These are phyloP conservation scores for Coemansia sp. DNA, from an alignment of 192 early-diverging fungal species.

Conservation along the genomic window DNA sequence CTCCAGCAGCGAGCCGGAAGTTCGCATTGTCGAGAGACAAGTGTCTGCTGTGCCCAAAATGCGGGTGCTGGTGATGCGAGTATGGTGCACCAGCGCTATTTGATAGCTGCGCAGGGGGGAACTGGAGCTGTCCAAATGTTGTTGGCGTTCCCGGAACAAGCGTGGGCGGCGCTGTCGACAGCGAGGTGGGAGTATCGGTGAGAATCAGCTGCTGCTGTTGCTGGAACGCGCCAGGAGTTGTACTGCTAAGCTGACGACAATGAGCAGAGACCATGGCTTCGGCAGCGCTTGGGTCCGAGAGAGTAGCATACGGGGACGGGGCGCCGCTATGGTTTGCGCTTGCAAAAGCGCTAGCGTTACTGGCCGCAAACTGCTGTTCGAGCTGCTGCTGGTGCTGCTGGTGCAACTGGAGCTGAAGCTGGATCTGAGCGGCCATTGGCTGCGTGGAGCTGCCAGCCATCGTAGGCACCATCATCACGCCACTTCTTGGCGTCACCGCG, in stretches of 20 bases:
- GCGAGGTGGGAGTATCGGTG: conserved; percentile 15
- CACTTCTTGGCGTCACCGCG: conserved; percentile 16
- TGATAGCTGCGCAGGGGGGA: conserved; percentile 5
- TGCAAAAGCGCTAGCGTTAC: conserved; percentile 10
- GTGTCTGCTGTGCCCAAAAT: conserved; percentile 38
- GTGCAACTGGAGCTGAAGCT: conserved; percentile 20
- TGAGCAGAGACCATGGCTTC: conserved; percentile 12
- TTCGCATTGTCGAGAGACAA: conserved; percentile 42
- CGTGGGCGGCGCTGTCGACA: conserved; percentile 25
- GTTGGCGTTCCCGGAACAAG: conserved; percentile 32
- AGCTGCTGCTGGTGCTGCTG: conserved; percentile 19
- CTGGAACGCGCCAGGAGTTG: conserved; percentile 11
- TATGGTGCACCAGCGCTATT: not conserved
- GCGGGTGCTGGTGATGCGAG: conserved; percentile 20
- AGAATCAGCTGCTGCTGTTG: conserved; percentile 14
- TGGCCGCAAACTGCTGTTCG: conserved; percentile 8
- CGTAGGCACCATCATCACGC: conserved; percentile 7
- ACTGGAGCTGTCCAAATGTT: conserved; percentile 36
- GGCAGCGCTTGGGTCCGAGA: not conserved
- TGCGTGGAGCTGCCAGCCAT: conserved; percentile 6
- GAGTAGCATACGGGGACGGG: conserved; percentile 27
- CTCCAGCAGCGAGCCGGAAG: conserved; percentile 21
- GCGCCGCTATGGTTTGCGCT: conserved; percentile 33
- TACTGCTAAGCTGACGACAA: conserved; percentile 31
- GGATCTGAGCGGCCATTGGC: conserved; percentile 18